Evolutionary conservation across 2,329 filamentous ascomycete genomes (phyloP), one percentile per base, ranked within the genome.

Genomic region (Fusarium vanettenii): DNA sequence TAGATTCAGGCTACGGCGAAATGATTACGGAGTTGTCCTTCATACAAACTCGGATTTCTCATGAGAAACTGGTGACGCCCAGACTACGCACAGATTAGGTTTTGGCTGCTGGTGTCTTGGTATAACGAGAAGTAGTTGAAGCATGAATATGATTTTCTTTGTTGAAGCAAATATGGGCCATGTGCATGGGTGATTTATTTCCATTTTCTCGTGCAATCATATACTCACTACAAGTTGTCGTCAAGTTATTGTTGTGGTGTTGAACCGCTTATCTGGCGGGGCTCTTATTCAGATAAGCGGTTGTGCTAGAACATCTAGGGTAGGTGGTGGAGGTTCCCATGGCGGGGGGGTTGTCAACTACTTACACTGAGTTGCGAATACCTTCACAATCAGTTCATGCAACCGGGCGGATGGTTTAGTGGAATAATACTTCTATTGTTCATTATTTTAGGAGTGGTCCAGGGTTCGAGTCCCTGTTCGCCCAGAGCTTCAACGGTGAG

Each of bases 1-100:
- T 78, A 79, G 72, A 80, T 72, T 74, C 72, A 73, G 72, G 76
- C 78, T 48, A 78, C 70, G 79, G 78, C 78, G 78, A 79, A 75
- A 79, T 78, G 76, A 79, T 69, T 71, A 76, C 75, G 62, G 72
- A 69, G 70, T 79, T 78, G 66, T 74, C 70, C 48, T 75, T 61
- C 48, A 71, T 52, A 45, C 29, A 60, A 39, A 59, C 63, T 60
- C 39, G 62, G 31, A 74, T 52, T 64, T 69, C 52, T 64, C 37
- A 67, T 63, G 65, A 74, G 61, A 64, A 66, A n/a, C 60, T 62
- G 65, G 64, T 27, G 35, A 64, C 66, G 41, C 52, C 56, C 70
- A 45, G 64, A 43, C 52, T 72, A 45, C 45, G 41, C 48, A 52
- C 48, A 52, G 35, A 37, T 37, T 37, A 37, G 56, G 59, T 52